Evolutionary conservation across 164 flowering plant species (phyloP).

Genomic region (Buxus sempervirens): DNA sequence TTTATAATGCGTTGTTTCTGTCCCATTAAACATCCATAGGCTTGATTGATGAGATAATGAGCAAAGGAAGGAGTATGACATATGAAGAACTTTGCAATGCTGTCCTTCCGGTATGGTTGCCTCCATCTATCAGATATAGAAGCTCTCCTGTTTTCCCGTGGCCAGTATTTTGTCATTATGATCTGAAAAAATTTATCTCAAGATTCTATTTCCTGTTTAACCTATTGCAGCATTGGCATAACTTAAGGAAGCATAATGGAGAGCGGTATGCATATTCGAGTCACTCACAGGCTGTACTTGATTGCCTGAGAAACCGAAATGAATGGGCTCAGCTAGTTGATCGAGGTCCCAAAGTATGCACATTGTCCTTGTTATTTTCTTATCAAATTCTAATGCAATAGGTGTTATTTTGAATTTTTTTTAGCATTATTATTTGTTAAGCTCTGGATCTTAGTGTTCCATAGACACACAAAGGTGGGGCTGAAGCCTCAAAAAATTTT

Average conservation of each 20-base stretch:
- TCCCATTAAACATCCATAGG: slow-evolving; percentile 34
- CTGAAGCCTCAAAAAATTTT: no score
- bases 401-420: no score
- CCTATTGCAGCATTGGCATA: slow-evolving; percentile 77
- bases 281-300: slow-evolving; percentile 97
- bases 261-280: slow-evolving; percentile 94
- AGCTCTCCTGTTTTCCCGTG: slow-evolving; percentile 1
- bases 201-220: not conserved
- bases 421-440: no score
- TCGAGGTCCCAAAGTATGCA: slow-evolving; percentile 89
- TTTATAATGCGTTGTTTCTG: not conserved
- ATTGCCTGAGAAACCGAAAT: slow-evolving; percentile 83
- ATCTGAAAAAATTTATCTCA: no score
- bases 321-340: slow-evolving; percentile 95
- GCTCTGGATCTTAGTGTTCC: no score
- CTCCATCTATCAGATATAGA: not conserved
- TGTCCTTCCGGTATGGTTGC: slow-evolving; percentile 70
- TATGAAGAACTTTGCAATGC: slow-evolving; percentile 91
- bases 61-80: slow-evolving; percentile 79
- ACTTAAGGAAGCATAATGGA: slow-evolving; percentile 90
- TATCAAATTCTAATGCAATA: no score
- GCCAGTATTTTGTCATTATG: not conserved
- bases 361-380: not conserved
- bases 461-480: no score
- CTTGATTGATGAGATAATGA: slow-evolving; percentile 83